Evolutionary conservation across 768 basidiomycete species (phyloP).

Genomic region (Pisolithus tinctorius): DNA sequence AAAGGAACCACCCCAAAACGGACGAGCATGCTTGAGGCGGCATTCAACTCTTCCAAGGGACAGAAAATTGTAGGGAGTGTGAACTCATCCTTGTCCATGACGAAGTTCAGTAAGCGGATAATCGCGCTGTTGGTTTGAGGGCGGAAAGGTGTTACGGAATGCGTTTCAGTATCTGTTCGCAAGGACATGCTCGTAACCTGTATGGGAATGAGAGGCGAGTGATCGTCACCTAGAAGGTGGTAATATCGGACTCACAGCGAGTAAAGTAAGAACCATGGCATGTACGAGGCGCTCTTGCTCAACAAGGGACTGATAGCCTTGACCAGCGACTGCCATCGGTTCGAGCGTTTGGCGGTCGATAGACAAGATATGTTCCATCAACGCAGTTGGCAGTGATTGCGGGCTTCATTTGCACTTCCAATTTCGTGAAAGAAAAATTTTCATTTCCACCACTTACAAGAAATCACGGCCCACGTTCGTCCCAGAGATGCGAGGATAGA

Average conservation of each 20-base stretch:
- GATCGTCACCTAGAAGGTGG: background rate
- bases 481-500: constrained; percentile 33
- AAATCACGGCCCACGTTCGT: constrained; percentile 7
- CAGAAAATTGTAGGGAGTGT: constrained; percentile 2
- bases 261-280: constrained; percentile 32
- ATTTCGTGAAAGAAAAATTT: background rate
- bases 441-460: constrained; percentile 12
- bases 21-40: constrained; percentile 45
- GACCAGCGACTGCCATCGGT: constrained; percentile 3
- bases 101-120: constrained; percentile 37
- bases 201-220: background rate
- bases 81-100: constrained; percentile 27
- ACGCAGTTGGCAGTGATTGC: constrained; percentile 7
- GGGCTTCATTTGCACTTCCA: constrained; percentile 7
- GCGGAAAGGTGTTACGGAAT: constrained; percentile 25
- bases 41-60: constrained; percentile 28
- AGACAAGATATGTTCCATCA: constrained; percentile 17
- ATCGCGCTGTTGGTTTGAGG: constrained; percentile 42
- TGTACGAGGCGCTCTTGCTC: constrained; percentile 24
- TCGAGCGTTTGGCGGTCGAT: constrained; percentile 11
- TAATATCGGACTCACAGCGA: constrained; percentile 23
- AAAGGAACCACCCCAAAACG: constrained; percentile 49
- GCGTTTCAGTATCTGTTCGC: background rate
- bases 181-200: constrained; percentile 18
- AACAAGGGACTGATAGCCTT: constrained; percentile 6